A percentile compares a stretch with the other conserved stretches of the same genome.
These are phyloP conservation scores for Suillus subalutaceus DNA, from an alignment of 768 basidiomycete genomes.

Conservation along the genomic window DNA sequence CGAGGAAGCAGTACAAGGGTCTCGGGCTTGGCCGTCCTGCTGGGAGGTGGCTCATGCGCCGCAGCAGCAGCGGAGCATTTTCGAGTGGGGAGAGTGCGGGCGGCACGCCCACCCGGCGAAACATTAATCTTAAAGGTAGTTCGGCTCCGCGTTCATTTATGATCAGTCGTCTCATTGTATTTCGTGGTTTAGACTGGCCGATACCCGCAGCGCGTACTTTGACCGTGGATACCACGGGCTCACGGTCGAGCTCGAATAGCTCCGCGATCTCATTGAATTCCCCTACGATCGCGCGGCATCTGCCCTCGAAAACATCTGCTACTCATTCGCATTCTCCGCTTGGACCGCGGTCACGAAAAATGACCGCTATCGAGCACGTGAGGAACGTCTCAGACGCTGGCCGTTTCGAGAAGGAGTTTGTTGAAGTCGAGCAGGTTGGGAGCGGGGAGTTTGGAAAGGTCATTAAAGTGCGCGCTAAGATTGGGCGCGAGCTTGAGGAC, in stretches of 20 bases:
- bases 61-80: constrained; percentile 82
- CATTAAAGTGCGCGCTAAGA: constrained; percentile 78
- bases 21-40: constrained; percentile 68
- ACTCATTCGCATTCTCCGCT: constrained; percentile 6
- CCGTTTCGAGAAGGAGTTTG: constrained; percentile 80
- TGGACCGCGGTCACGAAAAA: constrained; percentile 22
- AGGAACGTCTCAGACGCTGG: constrained; percentile 50
- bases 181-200: constrained; percentile 51
- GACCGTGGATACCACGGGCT: constrained; percentile 51
- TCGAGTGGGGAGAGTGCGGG: constrained; percentile 69
- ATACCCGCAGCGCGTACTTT: constrained; percentile 50
- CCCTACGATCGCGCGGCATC: constrained; percentile 44
- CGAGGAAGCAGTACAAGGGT: constrained; percentile 58
- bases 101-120: constrained; percentile 65
- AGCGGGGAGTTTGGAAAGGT: constrained; percentile 94
- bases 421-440: constrained; percentile 80
- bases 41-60: constrained; percentile 62
- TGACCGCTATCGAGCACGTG: constrained; percentile 21
- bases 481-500: constrained; percentile 39
- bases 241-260: constrained; percentile 59
- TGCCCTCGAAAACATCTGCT: constrained; percentile 23
- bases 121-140: constrained; percentile 43
- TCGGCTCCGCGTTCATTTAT: not conserved
- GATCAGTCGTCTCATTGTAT: not conserved
- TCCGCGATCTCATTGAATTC: constrained; percentile 50